A percentile compares a stretch with the other conserved stretches of the same genome.
Conservation (phyloP, 768 basidiomycete species). For the Russula griseocarnosa region DNA sequence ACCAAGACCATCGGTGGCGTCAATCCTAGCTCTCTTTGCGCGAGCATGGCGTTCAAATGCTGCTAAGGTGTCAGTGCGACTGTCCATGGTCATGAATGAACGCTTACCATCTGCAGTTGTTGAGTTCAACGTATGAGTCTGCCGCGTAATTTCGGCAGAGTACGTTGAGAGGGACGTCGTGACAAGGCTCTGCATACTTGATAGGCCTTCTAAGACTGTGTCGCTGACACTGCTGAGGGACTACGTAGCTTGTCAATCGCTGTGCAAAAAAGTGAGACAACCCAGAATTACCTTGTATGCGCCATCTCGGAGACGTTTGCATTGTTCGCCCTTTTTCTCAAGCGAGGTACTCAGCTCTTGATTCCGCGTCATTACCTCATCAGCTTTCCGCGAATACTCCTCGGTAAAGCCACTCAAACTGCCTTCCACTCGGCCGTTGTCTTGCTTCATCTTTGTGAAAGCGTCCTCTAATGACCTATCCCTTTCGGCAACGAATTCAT, state of each 20-base stretch:
- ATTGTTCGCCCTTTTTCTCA: constrained; percentile 47
- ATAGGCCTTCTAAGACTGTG: constrained; percentile 42
- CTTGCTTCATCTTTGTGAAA: constrained; percentile 49
- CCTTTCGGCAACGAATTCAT: constrained; percentile 63
- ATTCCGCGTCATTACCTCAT: constrained; percentile 41
- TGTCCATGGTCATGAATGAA: neutral
- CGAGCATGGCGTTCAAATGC: constrained; percentile 59
- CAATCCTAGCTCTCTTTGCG: constrained; percentile 65
- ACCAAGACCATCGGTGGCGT: constrained; percentile 49
- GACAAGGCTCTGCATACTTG: constrained; percentile 44
- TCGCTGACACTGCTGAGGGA: constrained; percentile 39
- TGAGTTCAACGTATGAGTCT: constrained; percentile 42
- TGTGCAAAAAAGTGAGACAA: neutral
- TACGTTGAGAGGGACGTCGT: constrained; percentile 48
- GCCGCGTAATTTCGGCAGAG: constrained; percentile 49
- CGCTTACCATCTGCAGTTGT: constrained; percentile 46
- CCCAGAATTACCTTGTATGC: constrained; percentile 49
- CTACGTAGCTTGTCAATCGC: constrained; percentile 35
- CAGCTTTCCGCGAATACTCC: constrained; percentile 47
- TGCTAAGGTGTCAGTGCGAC: constrained; percentile 28
- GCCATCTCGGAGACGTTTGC: constrained; percentile 53
- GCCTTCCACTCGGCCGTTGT: constrained; percentile 53
- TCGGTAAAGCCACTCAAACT: constrained; percentile 46
- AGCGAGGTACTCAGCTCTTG: constrained; percentile 41
- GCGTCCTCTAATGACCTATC: constrained; percentile 62